These are phyloP conservation scores for Aspergillus ibericus DNA, from an alignment of 2,329 filamentous ascomycete genomes.

Conservation along the genomic window DNA sequence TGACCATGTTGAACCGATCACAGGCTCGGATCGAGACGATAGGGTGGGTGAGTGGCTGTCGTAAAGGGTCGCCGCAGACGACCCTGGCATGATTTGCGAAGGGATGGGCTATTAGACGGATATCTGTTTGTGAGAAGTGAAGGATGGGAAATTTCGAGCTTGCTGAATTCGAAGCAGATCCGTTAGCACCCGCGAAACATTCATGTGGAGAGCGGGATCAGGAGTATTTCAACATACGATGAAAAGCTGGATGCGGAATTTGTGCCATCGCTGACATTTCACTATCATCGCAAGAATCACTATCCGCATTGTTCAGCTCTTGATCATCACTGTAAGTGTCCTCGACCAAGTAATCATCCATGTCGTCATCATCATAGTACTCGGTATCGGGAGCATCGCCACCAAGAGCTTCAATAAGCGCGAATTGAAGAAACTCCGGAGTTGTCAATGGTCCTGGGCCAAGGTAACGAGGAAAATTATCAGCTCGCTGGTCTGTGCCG, in stretches of 20 bases:
- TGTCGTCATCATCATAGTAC: constrained; percentile 16
- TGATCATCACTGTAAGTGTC: constrained; percentile 16
- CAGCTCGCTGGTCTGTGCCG: constrained; percentile 5
- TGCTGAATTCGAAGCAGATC: constrained; percentile 17
- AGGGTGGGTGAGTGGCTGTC: constrained; percentile 28
- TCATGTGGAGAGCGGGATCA: neutral
- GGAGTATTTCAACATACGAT: constrained; percentile 16
- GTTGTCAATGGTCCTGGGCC: constrained; percentile 17
- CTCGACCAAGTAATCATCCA: constrained; percentile 17
- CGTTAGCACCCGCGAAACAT: constrained; percentile 5
- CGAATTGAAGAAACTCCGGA: constrained; percentile 24
- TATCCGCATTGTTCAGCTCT: constrained; percentile 16
- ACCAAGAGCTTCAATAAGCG: constrained; percentile 25
- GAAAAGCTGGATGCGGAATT: constrained; percentile 16
- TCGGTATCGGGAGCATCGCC: constrained; percentile 20
- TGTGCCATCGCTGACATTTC: constrained; percentile 11
- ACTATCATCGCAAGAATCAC: constrained; percentile 18
- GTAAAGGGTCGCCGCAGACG: constrained; percentile 31
- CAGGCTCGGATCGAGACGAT: constrained; percentile 26
- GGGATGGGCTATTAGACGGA: constrained; percentile 39
- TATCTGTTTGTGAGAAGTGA: constrained; percentile 43
- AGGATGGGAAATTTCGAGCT: constrained; percentile 41
- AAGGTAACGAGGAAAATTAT: constrained; percentile 1
- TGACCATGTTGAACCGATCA: constrained; percentile 59
- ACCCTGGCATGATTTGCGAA: constrained; percentile 32